Evolutionary conservation across 164 flowering plant species (phyloP).

Genomic region (Aristolochia contorta): DNA sequence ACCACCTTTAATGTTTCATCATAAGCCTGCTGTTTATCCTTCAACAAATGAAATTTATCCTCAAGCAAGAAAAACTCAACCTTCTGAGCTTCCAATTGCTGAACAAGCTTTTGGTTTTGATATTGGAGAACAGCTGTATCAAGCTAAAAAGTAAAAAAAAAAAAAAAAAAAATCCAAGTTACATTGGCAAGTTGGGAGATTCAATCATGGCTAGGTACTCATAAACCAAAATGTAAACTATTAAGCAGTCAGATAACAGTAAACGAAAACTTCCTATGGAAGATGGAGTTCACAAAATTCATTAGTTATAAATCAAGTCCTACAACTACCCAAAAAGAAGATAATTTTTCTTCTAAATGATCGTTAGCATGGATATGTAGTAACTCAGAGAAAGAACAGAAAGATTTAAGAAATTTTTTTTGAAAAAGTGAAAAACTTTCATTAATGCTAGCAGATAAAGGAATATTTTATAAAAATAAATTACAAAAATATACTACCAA

Average conservation of each 20-base stretch:
- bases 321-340: no score
- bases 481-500: no score
- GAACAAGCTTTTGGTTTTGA: constrained; percentile 78
- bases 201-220: background rate
- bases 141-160: constrained; percentile 32
- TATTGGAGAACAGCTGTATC: constrained; percentile 70
- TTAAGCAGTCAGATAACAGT: background rate
- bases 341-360: no score
- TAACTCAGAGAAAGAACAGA: no score
- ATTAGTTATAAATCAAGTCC: background rate
- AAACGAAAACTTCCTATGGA: background rate
- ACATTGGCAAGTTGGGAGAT: background rate
- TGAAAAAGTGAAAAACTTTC: no score
- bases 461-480: no score
- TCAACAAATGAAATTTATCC: constrained; percentile 36
- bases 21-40: constrained; percentile 50
- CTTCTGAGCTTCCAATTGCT: constrained; percentile 78
- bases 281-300: background rate
- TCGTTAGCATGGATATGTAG: no score
- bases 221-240: background rate
- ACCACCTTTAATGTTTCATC: constrained; percentile 43
- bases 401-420: no score
- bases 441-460: no score
- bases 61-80: constrained; percentile 45
- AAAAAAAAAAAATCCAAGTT: background rate